A percentile compares a stretch with the other conserved stretches of the same genome.
phyloP scores from a whole-genome alignment of 257 asterid species.

The Scutellaria baicalensis region DNA sequence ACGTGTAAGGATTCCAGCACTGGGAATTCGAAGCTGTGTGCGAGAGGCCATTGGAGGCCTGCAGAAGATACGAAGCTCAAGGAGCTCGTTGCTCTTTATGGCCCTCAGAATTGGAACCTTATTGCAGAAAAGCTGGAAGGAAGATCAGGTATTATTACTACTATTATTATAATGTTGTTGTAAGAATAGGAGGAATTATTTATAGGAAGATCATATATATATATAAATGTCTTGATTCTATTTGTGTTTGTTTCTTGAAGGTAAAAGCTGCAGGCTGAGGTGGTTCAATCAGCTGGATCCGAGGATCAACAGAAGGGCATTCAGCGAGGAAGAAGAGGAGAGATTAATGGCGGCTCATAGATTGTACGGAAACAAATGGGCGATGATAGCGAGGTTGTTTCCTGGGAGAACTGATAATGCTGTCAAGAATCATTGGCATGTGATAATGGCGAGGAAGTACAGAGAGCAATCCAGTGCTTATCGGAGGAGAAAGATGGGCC shows the following conservation, averaged over 20 bases:
- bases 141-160: constrained; percentile 51
- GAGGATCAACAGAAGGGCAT: constrained; percentile 73
- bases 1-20: constrained; percentile 24
- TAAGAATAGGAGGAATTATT: neutral
- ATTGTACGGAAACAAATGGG: constrained; percentile 89
- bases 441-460: constrained; percentile 81
- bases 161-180: neutral
- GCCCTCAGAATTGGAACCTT: constrained; percentile 91
- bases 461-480: constrained; percentile 72
- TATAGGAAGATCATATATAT: too few species aligned
- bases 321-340: constrained; percentile 83
- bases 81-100: constrained; percentile 78
- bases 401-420: constrained; percentile 95
- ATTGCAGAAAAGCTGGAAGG: constrained; percentile 81
- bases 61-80: constrained; percentile 78
- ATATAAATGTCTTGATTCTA: too few species aligned
- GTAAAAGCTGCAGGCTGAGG: constrained; percentile 83
- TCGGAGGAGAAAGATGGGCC: constrained; percentile 67
- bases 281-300: constrained; percentile 97
- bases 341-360: constrained; percentile 89
- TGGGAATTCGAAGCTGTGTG: constrained; percentile 56
- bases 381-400: constrained; percentile 79
- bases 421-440: constrained; percentile 94
- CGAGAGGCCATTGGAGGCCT: constrained; percentile 92
- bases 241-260: constrained; percentile 21